These are phyloP conservation scores for Claviceps spartinae DNA, from an alignment of 2,329 filamentous ascomycete genomes.

Conservation along the genomic window DNA sequence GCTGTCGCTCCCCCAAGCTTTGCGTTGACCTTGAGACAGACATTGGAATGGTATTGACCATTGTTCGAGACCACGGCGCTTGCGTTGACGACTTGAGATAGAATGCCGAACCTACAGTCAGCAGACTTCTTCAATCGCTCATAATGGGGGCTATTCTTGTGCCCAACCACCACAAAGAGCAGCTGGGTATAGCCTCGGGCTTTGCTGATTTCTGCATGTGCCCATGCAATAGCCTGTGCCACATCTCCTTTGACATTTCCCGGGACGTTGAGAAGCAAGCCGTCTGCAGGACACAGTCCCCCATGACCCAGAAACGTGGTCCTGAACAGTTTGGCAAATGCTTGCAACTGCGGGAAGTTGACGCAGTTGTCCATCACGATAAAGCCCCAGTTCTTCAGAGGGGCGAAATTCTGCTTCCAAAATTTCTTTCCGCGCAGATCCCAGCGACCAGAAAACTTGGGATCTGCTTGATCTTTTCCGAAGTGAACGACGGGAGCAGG, in stretches of 20 bases:
- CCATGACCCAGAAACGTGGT: conserved; percentile 35
- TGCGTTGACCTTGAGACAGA: conserved; percentile 92
- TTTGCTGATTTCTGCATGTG: conserved; percentile 37
- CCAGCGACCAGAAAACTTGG: conserved; percentile 65
- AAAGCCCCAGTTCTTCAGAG: conserved; percentile 63
- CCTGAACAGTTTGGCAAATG: conserved; percentile 29
- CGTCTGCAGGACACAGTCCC: conserved; percentile 24
- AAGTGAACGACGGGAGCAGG: conserved; percentile 60
- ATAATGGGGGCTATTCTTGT: conserved; percentile 60
- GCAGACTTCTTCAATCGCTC: conserved; percentile 78
- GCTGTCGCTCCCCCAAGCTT: conserved; percentile 80
- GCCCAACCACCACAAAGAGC: conserved; percentile 62
- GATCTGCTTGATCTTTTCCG: conserved; percentile 40
- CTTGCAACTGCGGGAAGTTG: conserved; percentile 19
- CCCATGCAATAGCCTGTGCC: conserved; percentile 35
- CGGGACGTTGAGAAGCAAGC: conserved; percentile 22
- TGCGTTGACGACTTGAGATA: conserved; percentile 70
- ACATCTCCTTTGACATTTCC: conserved; percentile 23
- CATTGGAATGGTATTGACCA: conserved; percentile 82
- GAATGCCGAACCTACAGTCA: conserved; percentile 72
- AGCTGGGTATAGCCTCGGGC: conserved; percentile 52
- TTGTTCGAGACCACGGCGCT: conserved; percentile 55
- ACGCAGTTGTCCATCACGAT: conserved; percentile 48
- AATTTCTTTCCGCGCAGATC: conserved; percentile 73
- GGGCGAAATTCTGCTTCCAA: conserved; percentile 44